Base-by-base conservation (phyloP, 305 asterid species). In the Rubia tinctorum region DNA sequence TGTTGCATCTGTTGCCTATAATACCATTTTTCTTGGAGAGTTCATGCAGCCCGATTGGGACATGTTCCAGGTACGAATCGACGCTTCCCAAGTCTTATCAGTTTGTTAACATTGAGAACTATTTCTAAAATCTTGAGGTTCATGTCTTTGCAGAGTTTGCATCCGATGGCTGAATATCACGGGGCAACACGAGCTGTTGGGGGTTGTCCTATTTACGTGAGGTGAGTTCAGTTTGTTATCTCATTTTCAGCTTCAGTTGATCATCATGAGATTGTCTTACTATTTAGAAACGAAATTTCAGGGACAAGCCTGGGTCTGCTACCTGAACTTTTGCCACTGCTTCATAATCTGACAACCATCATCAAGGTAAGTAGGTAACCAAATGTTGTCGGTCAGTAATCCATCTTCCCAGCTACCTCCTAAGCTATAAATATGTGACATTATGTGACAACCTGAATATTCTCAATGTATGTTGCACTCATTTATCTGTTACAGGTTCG, bases 21-120 rank as follows among this genome's bases (percentile, higher is more conserved):
- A 93, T 80, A 91, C 97, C 68, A 30, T 93, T 66, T 93, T 93
- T 75, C 81, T 91, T 0, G 98, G 98, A 59, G 97, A 93, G 84
- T 93, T 93, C 77, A 90, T 93, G 98, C 97, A 91, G 86, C 97
- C 98, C 7, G 97, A 93, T 85, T 91, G 98, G 98, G 98, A 93
- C 66, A 93, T 93, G 98, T 91, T 93, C 76, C 98, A 93, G 68
- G 98, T 93, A 83, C 88, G 95, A 76, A 40, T 59, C 64, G 18
- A 56, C 17, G 18, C 53, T 12, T 18, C 34, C 0, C 53, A 43
- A 43, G 42, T 20, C 39, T 49, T 66, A 18, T 4, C 49, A 3
- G 20, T 9, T n/a, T 22, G 17, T 18, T n/a, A 6, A 22, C 4
- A 10, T 2, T 25, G 18, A 34, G 15, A 43, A 14, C 40, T 47